phyloP scores from a whole-genome alignment of 176 grass and related monocot species.

The Ampelocalamus luodianensis region DNA sequence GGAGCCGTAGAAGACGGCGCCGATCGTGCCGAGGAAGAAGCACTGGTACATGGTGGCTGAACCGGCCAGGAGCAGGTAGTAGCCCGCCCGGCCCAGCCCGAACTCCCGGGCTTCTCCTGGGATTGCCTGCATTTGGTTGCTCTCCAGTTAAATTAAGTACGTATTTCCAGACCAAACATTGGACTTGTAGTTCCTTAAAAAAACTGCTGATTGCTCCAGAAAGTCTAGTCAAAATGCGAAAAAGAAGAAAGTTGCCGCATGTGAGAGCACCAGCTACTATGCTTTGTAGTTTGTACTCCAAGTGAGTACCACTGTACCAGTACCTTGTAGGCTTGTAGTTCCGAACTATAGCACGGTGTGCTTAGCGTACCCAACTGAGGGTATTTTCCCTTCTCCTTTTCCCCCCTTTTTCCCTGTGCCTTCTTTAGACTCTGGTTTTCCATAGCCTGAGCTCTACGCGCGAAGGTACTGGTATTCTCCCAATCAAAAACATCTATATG shows the following conservation, averaged over 20 bases:
- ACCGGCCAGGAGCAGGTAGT: constrained; percentile 70
- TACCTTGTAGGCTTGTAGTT: no score
- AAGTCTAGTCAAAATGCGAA: not conserved
- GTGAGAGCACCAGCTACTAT: not conserved
- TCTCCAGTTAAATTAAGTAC: not conserved
- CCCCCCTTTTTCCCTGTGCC: no score
- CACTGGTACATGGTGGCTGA: constrained; percentile 59
- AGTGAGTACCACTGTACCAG: no score
- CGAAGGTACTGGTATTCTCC: not conserved
- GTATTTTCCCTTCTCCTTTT: not conserved
- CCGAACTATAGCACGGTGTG: no score
- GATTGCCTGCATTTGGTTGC: constrained; percentile 60
- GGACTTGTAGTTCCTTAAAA: not conserved
- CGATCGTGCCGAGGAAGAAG: constrained; percentile 82
- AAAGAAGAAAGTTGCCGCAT: not conserved
- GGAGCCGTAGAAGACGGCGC: constrained; percentile 75
- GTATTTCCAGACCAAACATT: no score
- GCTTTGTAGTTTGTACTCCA: no score
- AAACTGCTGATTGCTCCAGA: not conserved
- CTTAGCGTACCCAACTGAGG: no score
- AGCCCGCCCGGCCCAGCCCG: constrained; percentile 52
- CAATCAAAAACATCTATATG: not conserved
- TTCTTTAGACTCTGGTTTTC: no score
- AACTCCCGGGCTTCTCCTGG: constrained; percentile 64
- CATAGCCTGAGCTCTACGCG: no score